Conservation (phyloP, 2,329 filamentous ascomycete species). For the Epichloe coenophiala region DNA sequence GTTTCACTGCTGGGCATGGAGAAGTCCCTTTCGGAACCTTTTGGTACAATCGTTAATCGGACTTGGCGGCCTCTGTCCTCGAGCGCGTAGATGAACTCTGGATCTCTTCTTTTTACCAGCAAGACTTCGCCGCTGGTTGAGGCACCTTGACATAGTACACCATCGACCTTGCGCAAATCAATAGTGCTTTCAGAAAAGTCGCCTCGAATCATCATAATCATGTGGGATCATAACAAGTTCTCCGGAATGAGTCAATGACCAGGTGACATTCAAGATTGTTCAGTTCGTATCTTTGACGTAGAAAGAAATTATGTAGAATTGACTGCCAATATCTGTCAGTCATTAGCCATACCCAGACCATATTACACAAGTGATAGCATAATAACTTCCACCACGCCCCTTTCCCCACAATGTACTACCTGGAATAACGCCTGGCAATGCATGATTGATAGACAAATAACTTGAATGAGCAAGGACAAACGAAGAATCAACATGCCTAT, state of each 20-base stretch:
- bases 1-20: too few relatives aligned
- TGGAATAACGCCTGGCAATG: conserved; percentile 5
- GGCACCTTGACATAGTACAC: background rate
- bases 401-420: background rate
- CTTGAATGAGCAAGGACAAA: background rate
- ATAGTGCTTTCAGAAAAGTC: background rate
- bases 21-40: too few relatives aligned
- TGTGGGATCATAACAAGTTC: background rate
- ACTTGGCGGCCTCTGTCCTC: too few relatives aligned
- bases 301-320: background rate
- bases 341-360: background rate
- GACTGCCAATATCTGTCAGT: background rate
- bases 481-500: background rate
- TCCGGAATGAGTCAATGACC: background rate
- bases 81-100: too few relatives aligned
- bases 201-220: too few relatives aligned
- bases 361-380: background rate
- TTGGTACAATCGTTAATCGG: too few relatives aligned
- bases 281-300: background rate
- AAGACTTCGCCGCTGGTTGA: too few relatives aligned
- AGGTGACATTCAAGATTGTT: background rate
- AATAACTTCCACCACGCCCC: background rate
- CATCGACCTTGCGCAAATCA: background rate
- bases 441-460: background rate
- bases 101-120: too few relatives aligned